A percentile compares a stretch with the other conserved stretches of the same genome.
These are phyloP conservation scores for Lecanicillium sp. DNA, from an alignment of 2,329 filamentous ascomycete genomes.

Conservation along the genomic window DNA sequence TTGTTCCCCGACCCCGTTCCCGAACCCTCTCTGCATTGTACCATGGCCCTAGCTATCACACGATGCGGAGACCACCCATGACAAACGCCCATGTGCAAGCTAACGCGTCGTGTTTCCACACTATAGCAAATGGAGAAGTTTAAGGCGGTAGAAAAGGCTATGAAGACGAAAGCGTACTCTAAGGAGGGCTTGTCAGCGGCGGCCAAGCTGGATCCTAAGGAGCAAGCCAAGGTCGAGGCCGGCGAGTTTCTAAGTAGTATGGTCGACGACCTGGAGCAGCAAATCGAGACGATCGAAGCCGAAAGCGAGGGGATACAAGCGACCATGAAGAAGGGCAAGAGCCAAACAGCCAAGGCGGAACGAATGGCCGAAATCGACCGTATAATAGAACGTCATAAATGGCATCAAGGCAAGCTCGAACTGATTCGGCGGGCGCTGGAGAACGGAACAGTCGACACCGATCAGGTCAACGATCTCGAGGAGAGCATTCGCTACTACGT, in stretches of 20 bases:
- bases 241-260: slow-evolving; percentile 77
- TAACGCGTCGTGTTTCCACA: slow-evolving; percentile 10
- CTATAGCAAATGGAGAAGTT: slow-evolving; percentile 98
- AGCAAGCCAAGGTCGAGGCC: slow-evolving; percentile 85
- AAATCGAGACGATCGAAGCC: slow-evolving; percentile 87
- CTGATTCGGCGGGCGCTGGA: slow-evolving; percentile 82
- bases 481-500: slow-evolving; percentile 95
- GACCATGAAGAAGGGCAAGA: slow-evolving; percentile 92
- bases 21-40: not conserved
- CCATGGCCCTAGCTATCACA: not conserved
- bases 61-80: slow-evolving; percentile 1
- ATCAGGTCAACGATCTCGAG: slow-evolving; percentile 80
- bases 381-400: slow-evolving; percentile 87
- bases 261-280: slow-evolving; percentile 87
- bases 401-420: slow-evolving; percentile 90
- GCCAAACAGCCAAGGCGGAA: slow-evolving; percentile 73
- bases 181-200: slow-evolving; percentile 93
- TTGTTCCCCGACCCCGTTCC: slow-evolving; percentile 25
- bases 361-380: slow-evolving; percentile 79
- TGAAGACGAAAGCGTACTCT: slow-evolving; percentile 99
- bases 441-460: slow-evolving; percentile 82
- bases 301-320: slow-evolving; percentile 81
- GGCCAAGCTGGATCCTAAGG: slow-evolving; percentile 91
- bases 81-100: slow-evolving; percentile 5
- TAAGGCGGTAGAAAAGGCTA: slow-evolving; percentile 99